Conservation (phyloP, 2,329 filamentous ascomycete genomes). For the Penicillium sp. region DNA sequence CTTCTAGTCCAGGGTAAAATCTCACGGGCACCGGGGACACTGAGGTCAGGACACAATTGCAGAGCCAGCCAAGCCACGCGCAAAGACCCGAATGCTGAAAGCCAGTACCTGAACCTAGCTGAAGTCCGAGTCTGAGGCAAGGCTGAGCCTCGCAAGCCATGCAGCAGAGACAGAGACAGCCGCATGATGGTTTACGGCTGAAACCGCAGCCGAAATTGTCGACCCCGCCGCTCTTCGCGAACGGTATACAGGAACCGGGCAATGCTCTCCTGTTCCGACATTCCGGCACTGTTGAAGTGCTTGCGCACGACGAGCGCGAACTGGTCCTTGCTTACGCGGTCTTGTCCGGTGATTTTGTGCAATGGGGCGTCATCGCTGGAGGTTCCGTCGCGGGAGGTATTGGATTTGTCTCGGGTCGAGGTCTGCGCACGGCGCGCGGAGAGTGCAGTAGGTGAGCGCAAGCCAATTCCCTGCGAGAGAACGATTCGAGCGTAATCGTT, state of each 20-base stretch:
- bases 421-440: slow-evolving; percentile 40
- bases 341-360: slow-evolving; percentile 39
- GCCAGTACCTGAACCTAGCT: background rate
- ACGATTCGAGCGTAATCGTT: slow-evolving; percentile 52
- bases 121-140: background rate
- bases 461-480: slow-evolving; percentile 50
- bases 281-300: slow-evolving; percentile 52
- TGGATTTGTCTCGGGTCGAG: slow-evolving; percentile 19
- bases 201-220: slow-evolving; percentile 48
- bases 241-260: slow-evolving; percentile 54
- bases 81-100: no score
- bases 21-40: background rate
- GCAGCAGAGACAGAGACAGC: background rate
- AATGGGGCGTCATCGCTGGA: slow-evolving; percentile 21
- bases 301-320: slow-evolving; percentile 50
- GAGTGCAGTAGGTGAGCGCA: slow-evolving; percentile 50
- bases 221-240: slow-evolving; percentile 48
- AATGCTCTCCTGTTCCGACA: slow-evolving; percentile 53
- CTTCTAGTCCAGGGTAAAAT: slow-evolving; percentile 1
- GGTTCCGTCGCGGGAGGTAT: slow-evolving; percentile 14
- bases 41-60: background rate
- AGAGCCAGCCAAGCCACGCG: background rate
- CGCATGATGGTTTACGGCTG: slow-evolving; percentile 36
- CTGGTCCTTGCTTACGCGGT: slow-evolving; percentile 46
- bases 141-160: background rate